phyloP scores from a whole-genome alignment of 257 asterid genomes.

The Solanum arcanum region DNA sequence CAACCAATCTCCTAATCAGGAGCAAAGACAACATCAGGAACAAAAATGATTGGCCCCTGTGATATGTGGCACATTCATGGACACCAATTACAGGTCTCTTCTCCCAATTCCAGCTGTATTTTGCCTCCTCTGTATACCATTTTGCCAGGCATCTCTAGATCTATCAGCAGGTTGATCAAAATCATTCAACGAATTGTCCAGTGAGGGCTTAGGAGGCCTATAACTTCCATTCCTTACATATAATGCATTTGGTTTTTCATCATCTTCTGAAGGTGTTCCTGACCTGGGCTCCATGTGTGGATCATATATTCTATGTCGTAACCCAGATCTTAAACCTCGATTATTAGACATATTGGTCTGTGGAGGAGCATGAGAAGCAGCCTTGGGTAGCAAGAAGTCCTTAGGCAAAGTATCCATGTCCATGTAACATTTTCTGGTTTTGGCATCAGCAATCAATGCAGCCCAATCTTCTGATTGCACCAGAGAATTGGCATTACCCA shows the following conservation, averaged over 20 bases:
- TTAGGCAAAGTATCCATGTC: slow-evolving; percentile 91
- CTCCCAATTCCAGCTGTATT: slow-evolving; percentile 37
- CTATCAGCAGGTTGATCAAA: slow-evolving; percentile 57
- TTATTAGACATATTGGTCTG: slow-evolving; percentile 36
- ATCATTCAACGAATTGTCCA: slow-evolving; percentile 51
- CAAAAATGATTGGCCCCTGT: not conserved
- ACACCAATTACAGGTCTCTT: slow-evolving; percentile 37
- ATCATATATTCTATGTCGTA: slow-evolving; percentile 66
- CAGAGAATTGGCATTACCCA: slow-evolving; percentile 90
- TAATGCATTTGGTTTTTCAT: slow-evolving; percentile 49
- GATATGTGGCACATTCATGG: not conserved
- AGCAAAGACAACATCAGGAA: not conserved
- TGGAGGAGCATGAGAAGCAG: slow-evolving; percentile 29
- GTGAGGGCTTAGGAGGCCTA: slow-evolving; percentile 43
- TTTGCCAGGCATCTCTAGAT: slow-evolving; percentile 68
- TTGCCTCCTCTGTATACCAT: slow-evolving; percentile 40
- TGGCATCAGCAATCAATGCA: slow-evolving; percentile 78
- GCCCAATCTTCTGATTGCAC: slow-evolving; percentile 94
- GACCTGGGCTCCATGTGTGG: slow-evolving; percentile 72
- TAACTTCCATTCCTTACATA: slow-evolving; percentile 53
- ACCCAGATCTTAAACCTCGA: slow-evolving; percentile 65
- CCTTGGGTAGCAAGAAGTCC: slow-evolving; percentile 51
- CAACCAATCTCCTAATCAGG: not conserved
- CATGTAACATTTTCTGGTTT: slow-evolving; percentile 69
- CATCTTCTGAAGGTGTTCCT: slow-evolving; percentile 94